phyloP scores from a whole-genome alignment of 2,329 filamentous ascomycete genomes.

The Ceratocystiopsis minuta region DNA sequence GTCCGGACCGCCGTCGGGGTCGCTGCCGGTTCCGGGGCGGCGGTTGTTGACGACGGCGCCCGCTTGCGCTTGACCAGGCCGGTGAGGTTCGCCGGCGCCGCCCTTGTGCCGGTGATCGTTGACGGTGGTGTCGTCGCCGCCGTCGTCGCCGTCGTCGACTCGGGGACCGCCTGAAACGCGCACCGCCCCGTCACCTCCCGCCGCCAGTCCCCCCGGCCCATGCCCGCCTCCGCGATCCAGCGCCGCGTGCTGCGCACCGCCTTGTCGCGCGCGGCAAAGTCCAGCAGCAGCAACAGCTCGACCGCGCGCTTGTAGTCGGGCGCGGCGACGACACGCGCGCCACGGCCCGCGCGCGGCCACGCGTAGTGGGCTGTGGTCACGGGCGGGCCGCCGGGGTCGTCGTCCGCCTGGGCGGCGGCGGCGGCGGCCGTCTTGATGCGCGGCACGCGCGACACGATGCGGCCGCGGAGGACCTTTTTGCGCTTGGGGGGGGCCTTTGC shows the following conservation, averaged over 20 bases:
- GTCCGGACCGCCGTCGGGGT: conserved; percentile 18
- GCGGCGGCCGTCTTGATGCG: conserved; percentile 42
- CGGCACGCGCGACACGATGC: conserved; percentile 45
- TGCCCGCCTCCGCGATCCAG: conserved; percentile 51
- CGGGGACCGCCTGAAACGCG: too few species aligned
- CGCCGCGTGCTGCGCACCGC: conserved; percentile 46
- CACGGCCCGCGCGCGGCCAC: conserved; percentile 45
- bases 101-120: conserved; percentile 18
- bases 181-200: conserved; percentile 27
- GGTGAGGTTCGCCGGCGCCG: conserved; percentile 15
- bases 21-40: neutral
- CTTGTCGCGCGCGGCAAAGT: conserved; percentile 49
- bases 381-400: conserved; percentile 19
- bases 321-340: conserved; percentile 44
- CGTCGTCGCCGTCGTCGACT: neutral
- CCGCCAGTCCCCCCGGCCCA: conserved; percentile 33
- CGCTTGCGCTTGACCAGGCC: conserved; percentile 24
- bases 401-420: conserved; percentile 10
- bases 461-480: conserved; percentile 34
- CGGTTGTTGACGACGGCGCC: conserved; percentile 11
- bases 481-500: conserved; percentile 16
- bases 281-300: conserved; percentile 53
- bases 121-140: neutral
- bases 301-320: conserved; percentile 47
- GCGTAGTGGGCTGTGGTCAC: conserved; percentile 42